Conservation (phyloP, 2,329 filamentous ascomycete genomes). For the Lomentospora prolificans region DNA sequence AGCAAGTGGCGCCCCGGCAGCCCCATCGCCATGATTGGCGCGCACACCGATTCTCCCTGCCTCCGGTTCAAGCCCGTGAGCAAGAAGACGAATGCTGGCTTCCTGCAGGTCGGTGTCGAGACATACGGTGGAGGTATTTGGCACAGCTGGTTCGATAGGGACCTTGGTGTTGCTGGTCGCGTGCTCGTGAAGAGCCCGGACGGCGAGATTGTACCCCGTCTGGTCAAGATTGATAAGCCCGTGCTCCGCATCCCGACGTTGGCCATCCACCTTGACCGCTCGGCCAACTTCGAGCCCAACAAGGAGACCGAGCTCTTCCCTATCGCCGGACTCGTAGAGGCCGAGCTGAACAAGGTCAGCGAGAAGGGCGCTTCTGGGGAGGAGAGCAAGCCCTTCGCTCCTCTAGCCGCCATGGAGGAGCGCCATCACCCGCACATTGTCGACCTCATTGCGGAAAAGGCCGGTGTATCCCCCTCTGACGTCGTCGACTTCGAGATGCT, state of each 20-base stretch:
- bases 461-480: slow-evolving; percentile 57
- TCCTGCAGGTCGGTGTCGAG: slow-evolving; percentile 90
- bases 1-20: slow-evolving; percentile 86
- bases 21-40: slow-evolving; percentile 84
- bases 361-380: slow-evolving; percentile 26
- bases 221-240: slow-evolving; percentile 84
- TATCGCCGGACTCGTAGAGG: slow-evolving; percentile 77
- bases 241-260: slow-evolving; percentile 87
- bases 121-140: slow-evolving; percentile 94
- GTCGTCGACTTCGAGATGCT: slow-evolving; percentile 91
- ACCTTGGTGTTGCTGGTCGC: slow-evolving; percentile 81
- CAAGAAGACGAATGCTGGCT: slow-evolving; percentile 78
- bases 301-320: slow-evolving; percentile 95
- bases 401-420: slow-evolving; percentile 66
- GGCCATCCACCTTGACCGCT: slow-evolving; percentile 86
- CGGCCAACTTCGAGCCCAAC: slow-evolving; percentile 82
- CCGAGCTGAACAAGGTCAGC: slow-evolving; percentile 66
- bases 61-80: slow-evolving; percentile 90
- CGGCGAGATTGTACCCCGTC: slow-evolving; percentile 68
- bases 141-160: slow-evolving; percentile 98
- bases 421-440: slow-evolving; percentile 85
- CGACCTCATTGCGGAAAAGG: slow-evolving; percentile 73
- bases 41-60: slow-evolving; percentile 90
- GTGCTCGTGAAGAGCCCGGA: slow-evolving; percentile 68
- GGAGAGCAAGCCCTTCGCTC: slow-evolving; percentile 49